phyloP scores from a whole-genome alignment of 2,329 filamentous ascomycete genomes.

The Lasiodiplodia citricola region DNA sequence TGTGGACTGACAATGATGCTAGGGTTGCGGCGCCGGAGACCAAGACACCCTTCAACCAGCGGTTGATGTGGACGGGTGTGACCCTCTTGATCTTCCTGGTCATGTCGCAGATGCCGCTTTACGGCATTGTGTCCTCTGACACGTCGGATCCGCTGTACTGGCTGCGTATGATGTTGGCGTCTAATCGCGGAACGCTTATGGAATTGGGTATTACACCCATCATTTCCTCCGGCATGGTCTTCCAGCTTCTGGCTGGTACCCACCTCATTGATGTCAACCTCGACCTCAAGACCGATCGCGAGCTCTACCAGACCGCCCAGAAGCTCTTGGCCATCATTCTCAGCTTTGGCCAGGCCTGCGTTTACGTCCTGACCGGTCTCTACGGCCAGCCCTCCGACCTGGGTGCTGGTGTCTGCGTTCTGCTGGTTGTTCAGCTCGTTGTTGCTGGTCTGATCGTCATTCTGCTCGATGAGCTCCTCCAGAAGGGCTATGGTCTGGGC shows the following conservation, averaged over 20 bases:
- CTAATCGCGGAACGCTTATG: constrained; percentile 96
- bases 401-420: constrained; percentile 96
- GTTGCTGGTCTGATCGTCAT: constrained; percentile 98
- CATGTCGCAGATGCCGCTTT: constrained; percentile 97
- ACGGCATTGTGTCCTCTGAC: constrained; percentile 96
- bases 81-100: constrained; percentile 98
- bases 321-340: constrained; percentile 92
- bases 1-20: constrained; percentile 10
- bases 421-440: constrained; percentile 96
- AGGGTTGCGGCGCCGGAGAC: constrained; percentile 83
- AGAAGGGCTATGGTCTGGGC: constrained; percentile 98
- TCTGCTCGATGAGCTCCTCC: constrained; percentile 96
- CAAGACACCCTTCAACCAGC: constrained; percentile 97
- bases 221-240: constrained; percentile 99
- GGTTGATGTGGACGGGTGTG: constrained; percentile 59
- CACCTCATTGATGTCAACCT: constrained; percentile 99
- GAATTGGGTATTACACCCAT: constrained; percentile 96
- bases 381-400: constrained; percentile 97
- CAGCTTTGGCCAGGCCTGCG: constrained; percentile 95
- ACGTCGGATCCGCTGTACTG: constrained; percentile 99
- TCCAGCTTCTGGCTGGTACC: constrained; percentile 98
- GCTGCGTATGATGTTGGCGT: constrained; percentile 99
- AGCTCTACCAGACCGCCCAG: constrained; percentile 99
- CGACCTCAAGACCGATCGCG: constrained; percentile 98
- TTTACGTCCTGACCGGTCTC: constrained; percentile 92